Conservation (phyloP, 1,284 basidiomycete species). For the Omphalotus olearius region DNA sequence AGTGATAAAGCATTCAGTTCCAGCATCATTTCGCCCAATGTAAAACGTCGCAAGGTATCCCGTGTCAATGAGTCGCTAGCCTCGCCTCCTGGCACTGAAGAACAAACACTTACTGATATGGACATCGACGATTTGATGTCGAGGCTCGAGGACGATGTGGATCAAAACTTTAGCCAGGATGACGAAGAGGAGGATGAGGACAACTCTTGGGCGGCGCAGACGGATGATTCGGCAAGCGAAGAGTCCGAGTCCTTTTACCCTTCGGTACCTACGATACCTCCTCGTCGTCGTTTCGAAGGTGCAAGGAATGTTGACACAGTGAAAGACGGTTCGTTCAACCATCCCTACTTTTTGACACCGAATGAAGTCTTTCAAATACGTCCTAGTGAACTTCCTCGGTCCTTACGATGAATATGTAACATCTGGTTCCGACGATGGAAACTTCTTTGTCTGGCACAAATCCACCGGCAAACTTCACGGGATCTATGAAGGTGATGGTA, state of each 20-base stretch:
- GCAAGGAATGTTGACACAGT: constrained; percentile 84
- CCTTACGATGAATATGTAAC: constrained; percentile 73
- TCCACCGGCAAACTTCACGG: constrained; percentile 59
- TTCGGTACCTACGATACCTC: constrained; percentile 59
- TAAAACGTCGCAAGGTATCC: constrained; percentile 16
- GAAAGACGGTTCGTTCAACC: constrained; percentile 72
- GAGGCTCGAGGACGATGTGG: constrained; percentile 18
- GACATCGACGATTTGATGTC: constrained; percentile 20
- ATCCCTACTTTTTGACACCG: not conserved
- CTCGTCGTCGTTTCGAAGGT: constrained; percentile 67
- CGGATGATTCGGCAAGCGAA: constrained; percentile 19
- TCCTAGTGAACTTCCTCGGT: constrained; percentile 79
- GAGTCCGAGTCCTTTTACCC: constrained; percentile 26
- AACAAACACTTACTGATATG: constrained; percentile 17
- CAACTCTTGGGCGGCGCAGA: constrained; percentile 20
- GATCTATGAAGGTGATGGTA: constrained; percentile 80
- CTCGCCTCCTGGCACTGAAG: constrained; percentile 12
- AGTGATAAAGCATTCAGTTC: constrained; percentile 4
- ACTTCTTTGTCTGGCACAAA: constrained; percentile 85
- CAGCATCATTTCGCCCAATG: constrained; percentile 23
- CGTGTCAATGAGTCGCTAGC: constrained; percentile 8
- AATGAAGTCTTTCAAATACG: not conserved
- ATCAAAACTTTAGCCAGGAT: constrained; percentile 21
- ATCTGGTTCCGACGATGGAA: constrained; percentile 90
- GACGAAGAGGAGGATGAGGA: constrained; percentile 30